Base-by-base conservation (phyloP, 208 protist genomes). In the Vickermania spadyakhi region DNA sequence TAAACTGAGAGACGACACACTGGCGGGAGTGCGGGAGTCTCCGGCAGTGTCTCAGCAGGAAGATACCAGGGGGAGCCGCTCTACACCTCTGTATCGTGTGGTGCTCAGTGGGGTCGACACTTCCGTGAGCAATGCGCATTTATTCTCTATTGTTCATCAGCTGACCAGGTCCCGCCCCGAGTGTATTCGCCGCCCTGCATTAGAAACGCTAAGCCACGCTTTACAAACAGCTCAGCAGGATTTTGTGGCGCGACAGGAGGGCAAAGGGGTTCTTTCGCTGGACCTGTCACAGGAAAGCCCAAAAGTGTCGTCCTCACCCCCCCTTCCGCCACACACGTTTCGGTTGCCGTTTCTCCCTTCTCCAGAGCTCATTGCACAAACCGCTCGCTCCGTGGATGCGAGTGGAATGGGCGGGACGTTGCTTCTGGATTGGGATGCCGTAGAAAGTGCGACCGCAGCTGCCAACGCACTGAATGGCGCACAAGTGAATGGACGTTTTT, bases 81-180 rank as follows among this genome's bases (percentile, higher is more conserved):
- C n/a, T n/a, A n/a, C n/a, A n/a, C n/a, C n/a, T n/a, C n/a, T n/a
- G n/a, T n/a, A n/a, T n/a, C n/a, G n/a, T n/a, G 72, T 86, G 26
- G 72, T 69, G 2, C 45, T 92, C 42, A 84, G 81, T 71, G 79
- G 81, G 23, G 81, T 92, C 2, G 85, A 92, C 41, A 70, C 81
- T 25, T 60, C 71, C 27, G 63, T 89, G 23, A 71, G 74, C 14
- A 55, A 56, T 13, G 58, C 62, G 11, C 85, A 92, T 52, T 27
- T 92, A 2, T 52, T 55, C 22, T 84, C 78, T 0, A 57, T 92
- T 18, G 61, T 85, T 21, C 59, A 73, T 68, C 78, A 89, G 62
- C 68, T 92, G 42, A 60, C 81, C 2, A 67, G 64, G 23, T 54
- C 56, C 21, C 53, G 53, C 26, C 81, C 77, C 52, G 68, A 66